Evolutionary conservation across 2,329 filamentous ascomycete species (phyloP), one percentile per base, ranked within the genome.

Genomic region (Fusarium marasasianum): DNA sequence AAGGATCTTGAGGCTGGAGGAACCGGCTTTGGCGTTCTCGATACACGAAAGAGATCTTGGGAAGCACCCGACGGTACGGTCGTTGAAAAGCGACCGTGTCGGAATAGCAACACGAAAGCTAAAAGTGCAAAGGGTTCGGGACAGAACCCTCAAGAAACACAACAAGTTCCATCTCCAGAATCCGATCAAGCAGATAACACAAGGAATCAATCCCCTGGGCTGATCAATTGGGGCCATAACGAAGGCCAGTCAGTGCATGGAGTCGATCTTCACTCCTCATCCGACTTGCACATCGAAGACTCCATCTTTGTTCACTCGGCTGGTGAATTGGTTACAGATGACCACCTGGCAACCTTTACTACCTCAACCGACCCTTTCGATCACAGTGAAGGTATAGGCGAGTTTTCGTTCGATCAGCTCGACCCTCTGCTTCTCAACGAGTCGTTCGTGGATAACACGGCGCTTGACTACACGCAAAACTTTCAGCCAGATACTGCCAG

Each of bases 401-500:
- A 61, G 5, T 61, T 61, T 2, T 61, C 26, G 3, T 53, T 61
- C 9, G 58, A 61, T 1, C 57, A 60, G 29, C 22, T 61, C 6
- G 58, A 61, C 6, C 58, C 58, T 5, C 37, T 61, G 1, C 58
- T 61, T 6, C 47, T 61, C 26, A 61, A 61, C 48, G 58, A 61
- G 3, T 61, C 58, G 1, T 61, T 61, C 12, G 47, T 43, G 26
- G 58, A 61, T 11, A 33, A 38, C 14, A 8, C 37, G 3, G 50
- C 58, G 12, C 47, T 55, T 2, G 58, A 61, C n/a, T 87, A 87
- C 73, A 87, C 89, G 58, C 87, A 90, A 57, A 84, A 87, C 40
- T 90, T 91, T 75, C 87, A 87, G 64, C 86, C 89, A 50, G 89
- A 91, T 76, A 91, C 89, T 77, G 89, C 89, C 37, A 90, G 86